Evolutionary conservation across 2,329 filamentous ascomycete genomes (phyloP).

Genomic region (Drechslerella coelobrocha): DNA sequence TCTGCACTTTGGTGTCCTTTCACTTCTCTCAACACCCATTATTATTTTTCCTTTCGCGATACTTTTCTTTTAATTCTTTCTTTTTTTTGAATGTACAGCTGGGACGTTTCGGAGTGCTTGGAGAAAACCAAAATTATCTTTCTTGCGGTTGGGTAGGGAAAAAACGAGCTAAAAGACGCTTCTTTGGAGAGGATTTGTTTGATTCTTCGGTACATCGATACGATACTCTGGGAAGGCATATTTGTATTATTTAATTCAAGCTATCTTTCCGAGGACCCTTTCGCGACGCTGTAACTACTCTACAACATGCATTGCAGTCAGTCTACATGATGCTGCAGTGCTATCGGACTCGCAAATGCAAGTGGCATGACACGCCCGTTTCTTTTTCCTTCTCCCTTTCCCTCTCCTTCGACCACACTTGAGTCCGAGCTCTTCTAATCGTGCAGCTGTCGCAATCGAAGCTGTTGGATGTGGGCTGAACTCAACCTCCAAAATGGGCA

Average conservation of each 20-base stretch:
- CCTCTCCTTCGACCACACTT: conserved; percentile 23
- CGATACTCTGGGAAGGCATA: background rate
- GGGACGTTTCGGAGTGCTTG: conserved; percentile 31
- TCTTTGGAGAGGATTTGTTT: background rate
- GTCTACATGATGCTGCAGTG: too few species aligned
- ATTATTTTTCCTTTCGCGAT: background rate
- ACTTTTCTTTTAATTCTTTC: conserved; percentile 5
- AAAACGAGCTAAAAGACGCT: too few species aligned
- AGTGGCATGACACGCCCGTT: too few species aligned
- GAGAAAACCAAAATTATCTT: conserved; percentile 14
- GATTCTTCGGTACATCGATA: background rate
- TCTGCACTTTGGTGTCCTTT: conserved; percentile 21
- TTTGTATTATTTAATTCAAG: conserved; percentile 31
- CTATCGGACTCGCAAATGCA: too few species aligned
- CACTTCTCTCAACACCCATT: background rate
- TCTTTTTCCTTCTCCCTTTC: conserved; percentile 33
- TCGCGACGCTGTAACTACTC: too few species aligned
- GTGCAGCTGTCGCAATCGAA: too few species aligned
- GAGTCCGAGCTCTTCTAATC: too few species aligned
- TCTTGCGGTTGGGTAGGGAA: conserved; percentile 9
- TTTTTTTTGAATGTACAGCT: conserved; percentile 13
- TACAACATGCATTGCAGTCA: too few species aligned
- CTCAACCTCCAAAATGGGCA: too few species aligned
- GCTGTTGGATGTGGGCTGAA: too few species aligned
- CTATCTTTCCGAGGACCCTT: too few species aligned